phyloP scores from a whole-genome alignment of 139 green algal genomes.

The Chlorella sp. region DNA sequence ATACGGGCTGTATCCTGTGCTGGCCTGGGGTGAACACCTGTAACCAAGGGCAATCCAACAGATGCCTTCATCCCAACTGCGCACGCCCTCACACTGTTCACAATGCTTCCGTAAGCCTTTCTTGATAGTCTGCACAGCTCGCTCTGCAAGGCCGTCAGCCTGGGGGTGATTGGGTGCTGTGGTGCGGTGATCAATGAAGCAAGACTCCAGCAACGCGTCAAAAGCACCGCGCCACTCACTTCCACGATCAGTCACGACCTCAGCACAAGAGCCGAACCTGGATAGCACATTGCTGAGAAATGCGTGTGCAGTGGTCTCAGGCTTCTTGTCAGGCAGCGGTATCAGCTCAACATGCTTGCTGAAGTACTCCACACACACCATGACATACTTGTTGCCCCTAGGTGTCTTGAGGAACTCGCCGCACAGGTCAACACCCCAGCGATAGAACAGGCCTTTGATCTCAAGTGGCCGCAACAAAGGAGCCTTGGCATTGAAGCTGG shows the following conservation, averaged over 20 bases:
- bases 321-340: constrained; percentile 13
- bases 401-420: not conserved
- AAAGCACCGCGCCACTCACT: constrained; percentile 29
- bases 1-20: constrained; percentile 14
- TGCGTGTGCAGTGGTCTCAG: not conserved
- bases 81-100: not conserved
- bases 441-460: not conserved
- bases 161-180: constrained; percentile 22
- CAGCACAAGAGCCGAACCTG: constrained; percentile 9
- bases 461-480: not conserved
- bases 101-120: constrained; percentile 19
- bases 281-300: constrained; percentile 15
- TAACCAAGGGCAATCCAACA: constrained; percentile 30
- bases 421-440: constrained; percentile 1
- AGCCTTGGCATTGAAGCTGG: not conserved
- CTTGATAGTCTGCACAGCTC: constrained; percentile 21
- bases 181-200: constrained; percentile 22
- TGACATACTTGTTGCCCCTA: constrained; percentile 17
- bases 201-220: constrained; percentile 5
- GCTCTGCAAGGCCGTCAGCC: constrained; percentile 23
- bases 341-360: constrained; percentile 21
- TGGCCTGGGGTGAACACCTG: constrained; percentile 15
- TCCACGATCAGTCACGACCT: constrained; percentile 30
- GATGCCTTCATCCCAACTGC: constrained; percentile 11
- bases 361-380: constrained; percentile 29